These are phyloP conservation scores for Fraxinus albicans DNA, from an alignment of 305 asterid genomes.

Conservation along the genomic window DNA sequence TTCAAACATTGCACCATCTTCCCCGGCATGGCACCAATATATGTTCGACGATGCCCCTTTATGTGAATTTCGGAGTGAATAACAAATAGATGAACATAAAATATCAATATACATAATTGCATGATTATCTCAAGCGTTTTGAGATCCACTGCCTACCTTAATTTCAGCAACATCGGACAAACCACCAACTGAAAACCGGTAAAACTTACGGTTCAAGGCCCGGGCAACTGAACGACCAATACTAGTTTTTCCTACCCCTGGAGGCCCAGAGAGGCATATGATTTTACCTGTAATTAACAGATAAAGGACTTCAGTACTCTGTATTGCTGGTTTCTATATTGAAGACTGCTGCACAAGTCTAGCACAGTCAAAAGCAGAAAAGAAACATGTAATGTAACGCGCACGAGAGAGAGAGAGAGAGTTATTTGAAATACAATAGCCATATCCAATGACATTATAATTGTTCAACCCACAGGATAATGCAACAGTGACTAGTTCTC, in stretches of 20 bases:
- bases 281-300: constrained; percentile 70
- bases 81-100: background rate
- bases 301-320: constrained; percentile 15
- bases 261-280: constrained; percentile 97
- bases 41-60: constrained; percentile 98
- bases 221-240: constrained; percentile 98
- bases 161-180: constrained; percentile 99
- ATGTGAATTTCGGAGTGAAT: constrained; percentile 27
- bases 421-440: background rate
- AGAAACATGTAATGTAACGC: background rate
- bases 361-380: background rate
- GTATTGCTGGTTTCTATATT: constrained; percentile 2
- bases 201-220: constrained; percentile 95
- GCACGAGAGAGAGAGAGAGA: background rate
- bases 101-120: background rate
- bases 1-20: constrained; percentile 98
- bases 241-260: constrained; percentile 99
- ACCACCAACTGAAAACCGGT: constrained; percentile 98
- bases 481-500: background rate
- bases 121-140: constrained; percentile 2
- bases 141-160: constrained; percentile 53
- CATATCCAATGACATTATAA: background rate
- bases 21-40: constrained; percentile 99
- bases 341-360: constrained; percentile 4
- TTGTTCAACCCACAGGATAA: background rate